Base-by-base conservation (phyloP, 257 asterid genomes). In the Scutellaria baicalensis region DNA sequence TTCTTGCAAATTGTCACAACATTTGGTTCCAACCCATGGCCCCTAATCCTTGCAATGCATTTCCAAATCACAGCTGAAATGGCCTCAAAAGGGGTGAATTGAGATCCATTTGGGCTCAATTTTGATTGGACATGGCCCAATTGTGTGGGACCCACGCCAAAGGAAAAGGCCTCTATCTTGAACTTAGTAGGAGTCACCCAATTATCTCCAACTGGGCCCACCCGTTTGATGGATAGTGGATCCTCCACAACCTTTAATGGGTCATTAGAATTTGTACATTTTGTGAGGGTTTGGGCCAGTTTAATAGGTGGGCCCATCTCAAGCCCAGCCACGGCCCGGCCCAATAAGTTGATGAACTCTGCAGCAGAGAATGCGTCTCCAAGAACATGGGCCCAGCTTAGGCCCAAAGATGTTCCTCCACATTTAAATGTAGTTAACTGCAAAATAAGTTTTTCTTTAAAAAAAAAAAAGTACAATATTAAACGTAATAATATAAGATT, bases 301-400 rank as follows among this genome's bases (percentile, higher is more conserved):
- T 23, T 73, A 16, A 73, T 27, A 60, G 84, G 85, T 68, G 39
- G 42, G 6, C 6, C 90, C 90, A 27, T 27, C 4, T 27, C 1
- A 81, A 62, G 2, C 33, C 33, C 33, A 27, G 33, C 33, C 33
- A 73, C 66, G 1, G 57, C 23, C 65, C 65, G 68, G 3, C 86
- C 89, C 47, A 85, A 71, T 12, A 6, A 16, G 66, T 82, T 89
- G 79, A 88, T 70, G 77, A 71, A 85, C 36, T 84, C 91, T 51
- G 87, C 82, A 0, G 84, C 89, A 4, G 92, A 82, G 48, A 84
- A 91, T 9, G 81, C 84, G 31, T 93, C 97, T 4, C 99, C 97
- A 2, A 93, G 86, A 75, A 84, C 91, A 79, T 93, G 99, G 73
- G 96, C 81, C 97, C 95, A 87, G 77, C 95, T 91, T 20, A 93